These are phyloP conservation scores for Amanita thiersii DNA, from an alignment of 768 basidiomycete genomes.

Conservation along the genomic window DNA sequence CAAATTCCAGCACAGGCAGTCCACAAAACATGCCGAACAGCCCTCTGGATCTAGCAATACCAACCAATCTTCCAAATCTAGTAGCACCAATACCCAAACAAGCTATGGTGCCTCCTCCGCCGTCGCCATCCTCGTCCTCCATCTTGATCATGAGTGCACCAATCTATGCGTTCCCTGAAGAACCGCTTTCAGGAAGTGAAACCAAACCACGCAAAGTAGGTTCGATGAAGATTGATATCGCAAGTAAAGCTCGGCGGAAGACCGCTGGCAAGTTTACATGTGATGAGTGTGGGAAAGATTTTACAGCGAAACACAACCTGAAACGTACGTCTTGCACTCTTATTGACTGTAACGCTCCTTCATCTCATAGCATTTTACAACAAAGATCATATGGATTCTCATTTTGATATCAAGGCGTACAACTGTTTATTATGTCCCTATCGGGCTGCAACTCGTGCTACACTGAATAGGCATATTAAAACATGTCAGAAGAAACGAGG, in stretches of 20 bases:
- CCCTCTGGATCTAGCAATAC: too few species aligned
- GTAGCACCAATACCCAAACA: too few species aligned
- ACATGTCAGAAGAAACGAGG: not conserved
- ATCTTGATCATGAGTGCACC: not conserved
- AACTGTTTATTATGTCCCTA: not conserved
- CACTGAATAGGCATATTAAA: not conserved
- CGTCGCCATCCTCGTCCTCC: not conserved
- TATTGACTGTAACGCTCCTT: conserved; percentile 1
- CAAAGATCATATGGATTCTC: not conserved
- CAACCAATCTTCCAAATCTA: too few species aligned
- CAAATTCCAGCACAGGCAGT: too few species aligned
- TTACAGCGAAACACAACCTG: conserved; percentile 2
- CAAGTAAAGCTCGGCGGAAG: conserved; percentile 4
- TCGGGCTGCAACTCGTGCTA: not conserved
- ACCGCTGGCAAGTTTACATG: conserved; percentile 3
- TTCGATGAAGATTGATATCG: conserved; percentile 4
- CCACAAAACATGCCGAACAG: too few species aligned
- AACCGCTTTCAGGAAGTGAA: not conserved
- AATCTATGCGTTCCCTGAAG: not conserved
- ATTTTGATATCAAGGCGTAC: not conserved
- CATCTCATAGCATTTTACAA: not conserved
- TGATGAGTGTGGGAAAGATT: conserved; percentile 1
- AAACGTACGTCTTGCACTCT: not conserved
- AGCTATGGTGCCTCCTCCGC: too few species aligned
- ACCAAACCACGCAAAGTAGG: conserved; percentile 4